A percentile compares a stretch with the other conserved stretches of the same genome.
phyloP scores from a whole-genome alignment of 257 asterid genomes.

The Rauvolfia tetraphylla region DNA sequence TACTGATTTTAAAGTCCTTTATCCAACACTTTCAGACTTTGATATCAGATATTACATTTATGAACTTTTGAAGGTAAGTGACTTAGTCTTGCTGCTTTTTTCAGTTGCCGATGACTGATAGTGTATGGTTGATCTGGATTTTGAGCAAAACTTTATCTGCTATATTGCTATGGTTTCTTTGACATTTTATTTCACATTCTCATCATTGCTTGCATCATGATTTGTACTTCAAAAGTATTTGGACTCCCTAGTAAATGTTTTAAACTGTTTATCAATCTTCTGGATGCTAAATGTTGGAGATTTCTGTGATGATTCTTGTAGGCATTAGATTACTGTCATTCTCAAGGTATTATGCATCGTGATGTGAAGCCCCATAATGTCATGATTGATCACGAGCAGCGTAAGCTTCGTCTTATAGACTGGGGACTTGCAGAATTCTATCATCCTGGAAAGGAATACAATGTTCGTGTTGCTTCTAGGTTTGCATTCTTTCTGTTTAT shows the following conservation, averaged over 20 bases:
- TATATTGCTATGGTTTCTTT: background rate
- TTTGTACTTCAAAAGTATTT: background rate
- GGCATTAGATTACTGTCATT: slow-evolving; percentile 48
- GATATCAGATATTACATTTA: slow-evolving; percentile 80
- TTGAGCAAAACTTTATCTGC: background rate
- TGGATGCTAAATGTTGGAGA: background rate
- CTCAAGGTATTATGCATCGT: slow-evolving; percentile 53
- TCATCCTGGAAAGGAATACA: slow-evolving; percentile 47
- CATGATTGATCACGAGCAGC: slow-evolving; percentile 52
- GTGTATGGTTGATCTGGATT: background rate
- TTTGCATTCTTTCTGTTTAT: slow-evolving; percentile 18
- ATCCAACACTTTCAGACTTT: slow-evolving; percentile 79
- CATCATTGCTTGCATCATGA: background rate
- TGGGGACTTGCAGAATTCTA: slow-evolving; percentile 53
- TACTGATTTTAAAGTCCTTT: slow-evolving; percentile 81
- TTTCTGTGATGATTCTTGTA: slow-evolving; percentile 7
- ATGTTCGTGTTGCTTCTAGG: slow-evolving; percentile 55
- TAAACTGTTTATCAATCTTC: background rate
- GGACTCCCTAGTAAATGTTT: background rate
- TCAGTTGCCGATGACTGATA: background rate
- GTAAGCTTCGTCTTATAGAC: slow-evolving; percentile 45
- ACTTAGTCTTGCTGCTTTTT: background rate
- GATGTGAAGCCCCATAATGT: slow-evolving; percentile 56
- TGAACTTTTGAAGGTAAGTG: slow-evolving; percentile 72
- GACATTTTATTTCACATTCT: slow-evolving; percentile 2